phyloP scores from a whole-genome alignment of 345 rosid genomes.

The Tarenaya hassleriana region DNA sequence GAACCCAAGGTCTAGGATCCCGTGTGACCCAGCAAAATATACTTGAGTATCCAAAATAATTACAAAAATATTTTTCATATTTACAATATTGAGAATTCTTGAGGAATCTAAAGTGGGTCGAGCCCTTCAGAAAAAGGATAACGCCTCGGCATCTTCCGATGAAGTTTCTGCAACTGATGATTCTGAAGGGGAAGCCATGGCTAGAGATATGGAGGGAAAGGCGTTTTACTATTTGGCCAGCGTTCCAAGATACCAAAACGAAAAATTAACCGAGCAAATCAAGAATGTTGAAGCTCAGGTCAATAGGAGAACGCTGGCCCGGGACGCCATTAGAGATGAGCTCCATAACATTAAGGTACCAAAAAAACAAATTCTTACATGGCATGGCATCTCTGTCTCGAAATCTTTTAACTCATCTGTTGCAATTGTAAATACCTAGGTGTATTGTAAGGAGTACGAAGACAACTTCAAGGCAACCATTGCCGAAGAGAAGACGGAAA shows the following conservation, averaged over 20 bases:
- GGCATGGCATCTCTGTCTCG: slow-evolving; percentile 18
- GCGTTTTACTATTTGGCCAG: slow-evolving; percentile 47
- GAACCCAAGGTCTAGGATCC: too few species aligned
- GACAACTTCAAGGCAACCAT: slow-evolving; percentile 38
- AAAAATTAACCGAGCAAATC: slow-evolving; percentile 44
- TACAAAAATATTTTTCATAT: too few species aligned
- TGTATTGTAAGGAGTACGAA: slow-evolving; percentile 32
- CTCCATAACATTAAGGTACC: slow-evolving; percentile 43
- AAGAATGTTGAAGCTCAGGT: slow-evolving; percentile 43
- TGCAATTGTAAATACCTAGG: slow-evolving; percentile 44
- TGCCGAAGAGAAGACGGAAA: slow-evolving; percentile 53
- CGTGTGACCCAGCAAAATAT: too few species aligned
- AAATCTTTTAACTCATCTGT: slow-evolving; percentile 16
- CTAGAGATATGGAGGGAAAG: slow-evolving; percentile 39
- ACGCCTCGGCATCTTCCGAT: slow-evolving; percentile 15
- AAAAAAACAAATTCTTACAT: too few species aligned
- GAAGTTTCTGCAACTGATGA: slow-evolving; percentile 32
- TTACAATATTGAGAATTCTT: too few species aligned
- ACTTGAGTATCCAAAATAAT: too few species aligned
- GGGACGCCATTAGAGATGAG: slow-evolving; percentile 56
- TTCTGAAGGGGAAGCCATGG: slow-evolving; percentile 33
- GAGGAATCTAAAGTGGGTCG: too few species aligned
- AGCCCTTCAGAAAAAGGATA: too few species aligned
- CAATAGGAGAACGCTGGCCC: slow-evolving; percentile 51
- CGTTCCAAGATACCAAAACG: slow-evolving; percentile 59